Conservation (phyloP, 345 rosid genomes). For the Raphanus sativus region DNA sequence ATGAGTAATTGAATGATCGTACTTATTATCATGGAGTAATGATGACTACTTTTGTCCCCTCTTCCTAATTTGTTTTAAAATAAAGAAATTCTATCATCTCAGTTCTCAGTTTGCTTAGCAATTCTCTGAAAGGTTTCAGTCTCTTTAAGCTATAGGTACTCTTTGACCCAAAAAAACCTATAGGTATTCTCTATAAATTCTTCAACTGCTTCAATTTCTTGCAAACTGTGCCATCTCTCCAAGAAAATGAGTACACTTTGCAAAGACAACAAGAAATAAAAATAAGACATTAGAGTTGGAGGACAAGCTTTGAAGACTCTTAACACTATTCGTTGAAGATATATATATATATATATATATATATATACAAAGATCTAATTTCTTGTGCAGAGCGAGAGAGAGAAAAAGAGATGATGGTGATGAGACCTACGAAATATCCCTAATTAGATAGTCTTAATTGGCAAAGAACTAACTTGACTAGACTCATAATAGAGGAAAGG, state of each 20-base stretch:
- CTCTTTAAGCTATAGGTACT: slow-evolving; percentile 33
- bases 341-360: too few relatives aligned
- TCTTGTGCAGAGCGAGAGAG: background rate
- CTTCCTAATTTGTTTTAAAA: slow-evolving; percentile 18
- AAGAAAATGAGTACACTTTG: slow-evolving; percentile 11
- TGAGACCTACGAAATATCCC: slow-evolving; percentile 28
- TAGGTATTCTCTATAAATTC: slow-evolving; percentile 27
- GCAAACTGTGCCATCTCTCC: slow-evolving; percentile 43
- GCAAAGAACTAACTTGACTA: slow-evolving; percentile 10
- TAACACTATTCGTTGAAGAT: slow-evolving; percentile 23
- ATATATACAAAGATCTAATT: background rate
- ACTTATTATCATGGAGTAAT: slow-evolving; percentile 66
- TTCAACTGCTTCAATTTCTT: slow-evolving; percentile 43
- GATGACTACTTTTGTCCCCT: slow-evolving; percentile 60
- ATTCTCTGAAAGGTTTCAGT: slow-evolving; percentile 47
- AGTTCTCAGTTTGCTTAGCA: slow-evolving; percentile 33
- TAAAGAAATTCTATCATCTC: slow-evolving; percentile 24
- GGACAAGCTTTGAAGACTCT: background rate
- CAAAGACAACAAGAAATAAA: slow-evolving; percentile 21
- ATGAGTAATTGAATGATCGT: slow-evolving; percentile 40
- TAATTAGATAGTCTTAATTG: slow-evolving; percentile 4
- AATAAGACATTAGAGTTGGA: slow-evolving; percentile 14
- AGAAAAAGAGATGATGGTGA: slow-evolving; percentile 7
- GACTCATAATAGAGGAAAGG: slow-evolving; percentile 1
- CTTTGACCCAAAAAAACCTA: too few relatives aligned